Base-by-base conservation (phyloP, 352 stramenopile genomes). In the Hyaloperonospora arabidopsidis region DNA sequence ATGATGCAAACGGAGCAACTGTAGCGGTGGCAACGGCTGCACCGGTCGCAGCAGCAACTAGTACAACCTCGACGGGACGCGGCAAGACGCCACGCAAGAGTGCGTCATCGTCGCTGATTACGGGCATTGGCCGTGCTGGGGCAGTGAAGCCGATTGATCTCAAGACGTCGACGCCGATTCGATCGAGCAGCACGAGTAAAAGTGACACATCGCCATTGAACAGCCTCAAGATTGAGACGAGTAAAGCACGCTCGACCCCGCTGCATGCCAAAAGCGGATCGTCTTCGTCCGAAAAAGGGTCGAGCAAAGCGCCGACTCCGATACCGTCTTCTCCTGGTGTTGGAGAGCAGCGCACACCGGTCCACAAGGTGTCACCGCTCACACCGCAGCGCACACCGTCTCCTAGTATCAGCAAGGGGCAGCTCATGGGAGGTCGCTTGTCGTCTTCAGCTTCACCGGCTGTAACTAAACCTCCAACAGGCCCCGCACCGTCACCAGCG, bases 111-210 rank as follows among this genome's bases (percentile, higher is more conserved):
- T 76, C 70, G 1, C 54, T 85, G 21, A 83, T 91, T 48, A 70
- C 77, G 46, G 78, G 79, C 50, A 93, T 89, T 52, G 79, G 83
- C 18, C 78, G 80, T 17, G 74, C 83, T 18, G 75, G 77, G 12
- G 74, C 74, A 2, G 77, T 89, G 6, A 92, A 92, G 56, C 72
- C 82, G 2, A 76, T 89, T 43, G 82, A 92, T 44, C 68, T 92
- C 29, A 92, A 92, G 74, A 75, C 70, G n/a, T 85, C 77, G 10
- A 72, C 72, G 8, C 67, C 78, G 2, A 86, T 65, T 68, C 70
- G 73, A 10, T 70, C 72, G 8, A 74, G 65, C 29, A 73, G 62
- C 21, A 67, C 61, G 2, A 72, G 25, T 32, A 89, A 85, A 63
- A 79, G 46, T 45, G 74, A 86, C 35, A 72, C 79, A 22, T 65